Conservation (phyloP, 495 filamentous ascomycete genomes). For the Hamigera avellanea region DNA sequence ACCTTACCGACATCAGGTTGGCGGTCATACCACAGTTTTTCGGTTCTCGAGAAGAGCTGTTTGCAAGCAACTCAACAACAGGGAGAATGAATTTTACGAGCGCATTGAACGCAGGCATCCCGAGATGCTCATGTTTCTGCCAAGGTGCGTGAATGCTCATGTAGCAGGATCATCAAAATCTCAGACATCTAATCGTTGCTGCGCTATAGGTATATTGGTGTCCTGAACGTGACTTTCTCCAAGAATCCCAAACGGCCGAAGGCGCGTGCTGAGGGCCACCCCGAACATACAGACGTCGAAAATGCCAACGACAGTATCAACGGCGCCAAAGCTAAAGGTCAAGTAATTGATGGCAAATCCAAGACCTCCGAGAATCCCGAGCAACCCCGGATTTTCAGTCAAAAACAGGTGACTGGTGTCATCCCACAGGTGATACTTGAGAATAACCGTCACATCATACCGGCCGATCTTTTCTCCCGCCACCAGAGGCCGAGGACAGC, state of each 20-base stretch:
- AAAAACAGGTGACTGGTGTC: slow-evolving; percentile 51
- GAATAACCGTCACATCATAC: slow-evolving; percentile 92
- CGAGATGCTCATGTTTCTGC: slow-evolving; percentile 79
- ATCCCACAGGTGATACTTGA: slow-evolving; percentile 90
- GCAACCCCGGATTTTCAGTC: slow-evolving; percentile 63
- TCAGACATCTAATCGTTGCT: no score
- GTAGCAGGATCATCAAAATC: no score
- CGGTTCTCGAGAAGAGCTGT: slow-evolving; percentile 90
- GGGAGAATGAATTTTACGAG: slow-evolving; percentile 98
- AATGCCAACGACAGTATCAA: slow-evolving; percentile 7
- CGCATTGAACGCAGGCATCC: slow-evolving; percentile 84
- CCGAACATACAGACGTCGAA: slow-evolving; percentile 11
- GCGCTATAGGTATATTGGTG: slow-evolving; percentile 98
- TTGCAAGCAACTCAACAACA: slow-evolving; percentile 94
- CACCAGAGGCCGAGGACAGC: slow-evolving; percentile 20
- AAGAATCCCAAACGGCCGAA: slow-evolving; percentile 65
- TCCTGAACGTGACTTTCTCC: slow-evolving; percentile 92
- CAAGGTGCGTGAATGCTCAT: slow-evolving; percentile 52
- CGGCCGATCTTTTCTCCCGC: slow-evolving; percentile 57
- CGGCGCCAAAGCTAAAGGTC: slow-evolving; percentile 11
- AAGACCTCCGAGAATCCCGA: slow-evolving; percentile 19
- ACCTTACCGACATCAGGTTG: slow-evolving; percentile 94
- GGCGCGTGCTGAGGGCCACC: slow-evolving; percentile 26
- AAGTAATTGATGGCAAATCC: slow-evolving; percentile 6
- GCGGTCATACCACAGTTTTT: slow-evolving; percentile 91